Percentiles rank a stretch among this genome's conserved stretches.
These are phyloP conservation scores for Xylariaceae sp. DNA, from an alignment of 2,329 filamentous ascomycete genomes.

Conservation along the genomic window DNA sequence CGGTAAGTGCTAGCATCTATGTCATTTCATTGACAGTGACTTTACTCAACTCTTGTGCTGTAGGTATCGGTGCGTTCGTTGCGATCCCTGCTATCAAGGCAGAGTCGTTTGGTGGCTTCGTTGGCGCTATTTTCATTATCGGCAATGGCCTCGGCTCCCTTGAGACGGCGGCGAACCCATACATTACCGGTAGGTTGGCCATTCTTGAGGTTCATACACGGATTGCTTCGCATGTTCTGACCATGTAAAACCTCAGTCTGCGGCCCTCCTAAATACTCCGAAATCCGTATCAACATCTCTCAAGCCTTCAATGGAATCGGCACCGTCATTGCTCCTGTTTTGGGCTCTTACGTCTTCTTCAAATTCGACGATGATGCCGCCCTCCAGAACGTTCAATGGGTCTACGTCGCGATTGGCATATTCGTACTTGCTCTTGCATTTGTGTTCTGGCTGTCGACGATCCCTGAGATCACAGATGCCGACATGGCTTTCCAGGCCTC, in stretches of 20 bases:
- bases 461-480: conserved; percentile 70
- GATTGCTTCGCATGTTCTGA: conserved; percentile 6
- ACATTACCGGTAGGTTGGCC: conserved; percentile 52
- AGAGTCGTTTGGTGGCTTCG: conserved; percentile 71
- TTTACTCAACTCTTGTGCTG: conserved; percentile 19
- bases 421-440: conserved; percentile 67
- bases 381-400: conserved; percentile 70
- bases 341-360: conserved; percentile 74
- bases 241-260: conserved; percentile 40
- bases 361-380: conserved; percentile 55
- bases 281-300: conserved; percentile 69
- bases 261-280: conserved; percentile 68
- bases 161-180: conserved; percentile 76
- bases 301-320: conserved; percentile 77
- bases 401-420: conserved; percentile 69
- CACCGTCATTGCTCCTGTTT: conserved; percentile 68
- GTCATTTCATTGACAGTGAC: not conserved
- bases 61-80: conserved; percentile 55
- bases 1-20: conserved; percentile 32
- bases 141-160: conserved; percentile 71
- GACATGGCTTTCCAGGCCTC: conserved; percentile 62
- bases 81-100: conserved; percentile 56
- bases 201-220: not conserved
- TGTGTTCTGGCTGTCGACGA: conserved; percentile 64
- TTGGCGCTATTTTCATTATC: conserved; percentile 69